These are phyloP conservation scores for Ophiosphaerella herpotricha DNA, from an alignment of 2,329 filamentous ascomycete genomes.

Conservation along the genomic window DNA sequence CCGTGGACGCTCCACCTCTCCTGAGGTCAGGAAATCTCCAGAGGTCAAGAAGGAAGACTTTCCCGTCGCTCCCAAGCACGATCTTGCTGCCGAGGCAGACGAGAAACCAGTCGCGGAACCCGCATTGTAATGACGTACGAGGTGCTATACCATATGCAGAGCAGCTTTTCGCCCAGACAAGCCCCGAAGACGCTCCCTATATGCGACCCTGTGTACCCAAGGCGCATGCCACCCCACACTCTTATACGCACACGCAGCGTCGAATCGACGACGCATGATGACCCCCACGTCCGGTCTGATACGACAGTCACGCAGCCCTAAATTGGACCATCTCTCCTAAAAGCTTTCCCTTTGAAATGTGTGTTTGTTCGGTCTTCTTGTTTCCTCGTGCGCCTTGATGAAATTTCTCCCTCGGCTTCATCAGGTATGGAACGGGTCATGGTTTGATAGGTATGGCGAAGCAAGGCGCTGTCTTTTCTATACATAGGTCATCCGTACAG, in stretches of 20 bases:
- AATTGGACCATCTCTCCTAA: conserved; percentile 37
- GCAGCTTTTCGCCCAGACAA: not conserved
- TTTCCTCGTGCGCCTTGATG: no score
- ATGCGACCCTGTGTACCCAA: not conserved
- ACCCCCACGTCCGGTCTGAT: conserved; percentile 20
- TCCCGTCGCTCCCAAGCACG: conserved; percentile 20
- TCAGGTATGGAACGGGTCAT: conserved; percentile 21
- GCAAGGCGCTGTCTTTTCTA: conserved; percentile 20
- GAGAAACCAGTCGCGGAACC: conserved; percentile 30
- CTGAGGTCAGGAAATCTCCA: conserved; percentile 45
- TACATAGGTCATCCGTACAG: conserved; percentile 18
- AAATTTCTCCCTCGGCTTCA: conserved; percentile 12
- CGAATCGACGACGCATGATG: conserved; percentile 29
- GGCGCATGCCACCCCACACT: not conserved
- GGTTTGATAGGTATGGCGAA: conserved; percentile 14
- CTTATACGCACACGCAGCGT: conserved; percentile 14
- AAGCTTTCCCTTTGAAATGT: conserved; percentile 25
- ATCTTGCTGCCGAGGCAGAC: conserved; percentile 13
- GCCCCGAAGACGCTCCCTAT: not conserved
- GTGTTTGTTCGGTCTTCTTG: no score
- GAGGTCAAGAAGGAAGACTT: conserved; percentile 38
- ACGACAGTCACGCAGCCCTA: conserved; percentile 28
- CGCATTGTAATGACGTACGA: conserved; percentile 26
- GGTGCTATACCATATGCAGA: not conserved
- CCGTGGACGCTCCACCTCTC: conserved; percentile 44